These are phyloP conservation scores for Arthroderma sp. DNA, from an alignment of 2,329 filamentous ascomycete genomes.

Conservation along the genomic window DNA sequence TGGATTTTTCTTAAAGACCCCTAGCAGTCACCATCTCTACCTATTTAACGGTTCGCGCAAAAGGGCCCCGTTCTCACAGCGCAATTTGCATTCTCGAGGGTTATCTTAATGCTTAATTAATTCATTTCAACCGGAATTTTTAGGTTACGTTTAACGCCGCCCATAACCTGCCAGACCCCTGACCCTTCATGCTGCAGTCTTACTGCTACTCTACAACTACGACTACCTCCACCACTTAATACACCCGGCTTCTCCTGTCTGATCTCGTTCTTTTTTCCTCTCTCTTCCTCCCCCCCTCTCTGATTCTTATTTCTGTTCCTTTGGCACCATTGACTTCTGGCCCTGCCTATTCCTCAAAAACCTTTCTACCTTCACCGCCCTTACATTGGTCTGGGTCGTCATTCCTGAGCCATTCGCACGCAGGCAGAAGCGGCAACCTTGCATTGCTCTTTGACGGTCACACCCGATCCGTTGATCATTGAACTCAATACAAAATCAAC, in stretches of 20 bases:
- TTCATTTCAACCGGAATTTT: constrained; percentile 6
- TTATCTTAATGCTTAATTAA: constrained; percentile 6
- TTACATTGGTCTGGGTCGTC: background rate
- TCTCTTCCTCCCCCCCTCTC: background rate
- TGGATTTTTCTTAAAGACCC: background rate
- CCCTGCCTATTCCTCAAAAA: background rate
- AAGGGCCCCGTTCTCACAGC: background rate
- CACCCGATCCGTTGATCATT: constrained; percentile 7
- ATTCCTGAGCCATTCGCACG: background rate
- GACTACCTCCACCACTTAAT: constrained; percentile 7
- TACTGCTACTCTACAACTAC: constrained; percentile 10
- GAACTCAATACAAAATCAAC: constrained; percentile 5
- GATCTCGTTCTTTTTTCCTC: background rate
- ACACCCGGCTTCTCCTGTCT: background rate
- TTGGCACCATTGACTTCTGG: background rate
- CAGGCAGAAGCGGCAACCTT: background rate
- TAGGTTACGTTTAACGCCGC: constrained; percentile 10
- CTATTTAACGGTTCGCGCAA: background rate
- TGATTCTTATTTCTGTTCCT: background rate
- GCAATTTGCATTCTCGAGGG: background rate
- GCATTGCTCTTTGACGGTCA: constrained; percentile 2
- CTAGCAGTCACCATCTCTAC: background rate
- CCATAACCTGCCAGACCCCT: constrained; percentile 13
- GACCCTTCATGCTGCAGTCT: constrained; percentile 7
- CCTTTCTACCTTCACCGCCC: background rate